Evolutionary conservation across 2,329 filamentous ascomycete species (phyloP).

Genomic region (Cryphonectria nitschkei): DNA sequence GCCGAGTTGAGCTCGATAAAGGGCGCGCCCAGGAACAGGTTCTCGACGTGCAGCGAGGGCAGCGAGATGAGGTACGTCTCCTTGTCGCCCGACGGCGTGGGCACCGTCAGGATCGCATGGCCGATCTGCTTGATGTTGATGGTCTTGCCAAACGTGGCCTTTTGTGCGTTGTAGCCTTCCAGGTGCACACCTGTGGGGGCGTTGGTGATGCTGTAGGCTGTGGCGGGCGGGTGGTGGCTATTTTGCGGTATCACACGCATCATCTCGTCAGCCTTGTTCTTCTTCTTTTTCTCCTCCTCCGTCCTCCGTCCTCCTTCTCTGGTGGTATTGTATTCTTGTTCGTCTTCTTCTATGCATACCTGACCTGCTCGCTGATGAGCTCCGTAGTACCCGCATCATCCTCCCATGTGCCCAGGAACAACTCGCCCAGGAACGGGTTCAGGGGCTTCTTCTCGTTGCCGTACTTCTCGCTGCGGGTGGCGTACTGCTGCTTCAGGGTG

Average conservation of each 20-base stretch:
- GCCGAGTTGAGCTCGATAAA: slow-evolving; percentile 89
- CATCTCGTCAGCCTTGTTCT: slow-evolving; percentile 6
- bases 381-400: slow-evolving; percentile 81
- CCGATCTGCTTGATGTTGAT: slow-evolving; percentile 96
- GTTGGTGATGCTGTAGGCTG: slow-evolving; percentile 92
- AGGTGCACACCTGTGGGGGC: slow-evolving; percentile 76
- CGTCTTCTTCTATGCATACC: slow-evolving; percentile 45
- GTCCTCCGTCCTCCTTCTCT: background rate
- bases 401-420: slow-evolving; percentile 91
- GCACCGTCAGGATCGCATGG: slow-evolving; percentile 80
- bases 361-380: slow-evolving; percentile 92
- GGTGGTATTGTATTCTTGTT: background rate
- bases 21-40: slow-evolving; percentile 81
- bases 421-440: slow-evolving; percentile 93
- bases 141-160: slow-evolving; percentile 89
- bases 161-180: slow-evolving; percentile 95
- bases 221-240: slow-evolving; percentile 90
- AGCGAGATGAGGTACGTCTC: slow-evolving; percentile 91
- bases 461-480: slow-evolving; percentile 72
- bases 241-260: background rate
- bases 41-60: slow-evolving; percentile 90
- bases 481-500: slow-evolving; percentile 86
- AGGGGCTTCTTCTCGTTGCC: slow-evolving; percentile 97
- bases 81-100: slow-evolving; percentile 46
- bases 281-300: background rate